A percentile compares a stretch with the other conserved stretches of the same genome.
Evolutionary conservation across 2,329 filamentous ascomycete species (phyloP).

Genomic region (Rosellinia necatrix): DNA sequence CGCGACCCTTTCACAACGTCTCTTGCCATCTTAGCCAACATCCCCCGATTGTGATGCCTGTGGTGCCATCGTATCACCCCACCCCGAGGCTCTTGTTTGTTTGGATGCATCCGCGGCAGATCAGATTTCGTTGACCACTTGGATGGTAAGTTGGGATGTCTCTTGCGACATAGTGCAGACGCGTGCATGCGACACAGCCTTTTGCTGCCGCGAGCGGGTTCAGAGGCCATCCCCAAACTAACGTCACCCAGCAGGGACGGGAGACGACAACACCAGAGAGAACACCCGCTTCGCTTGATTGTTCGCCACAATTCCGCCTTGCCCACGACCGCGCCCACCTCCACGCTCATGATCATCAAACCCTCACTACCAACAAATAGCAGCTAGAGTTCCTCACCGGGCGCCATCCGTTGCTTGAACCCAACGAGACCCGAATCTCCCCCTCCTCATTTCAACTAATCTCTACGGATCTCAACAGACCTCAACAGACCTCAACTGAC

Average conservation of each 20-base stretch:
- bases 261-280: neutral
- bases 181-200: constrained; percentile 21
- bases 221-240: constrained; percentile 26
- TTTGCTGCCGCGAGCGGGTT: constrained; percentile 1
- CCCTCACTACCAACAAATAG: neutral
- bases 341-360: neutral
- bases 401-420: constrained; percentile 2
- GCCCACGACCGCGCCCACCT: neutral
- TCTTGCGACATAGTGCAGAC: constrained; percentile 7
- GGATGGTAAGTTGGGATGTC: no score
- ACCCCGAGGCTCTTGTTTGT: neutral
- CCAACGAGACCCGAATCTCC: neutral
- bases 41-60: constrained; percentile 8
- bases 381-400: neutral
- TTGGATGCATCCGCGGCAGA: neutral
- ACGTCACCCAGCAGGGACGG: constrained; percentile 29
- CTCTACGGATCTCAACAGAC: no score
- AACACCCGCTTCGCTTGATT: constrained; percentile 13
- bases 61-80: constrained; percentile 1
- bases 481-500: no score
- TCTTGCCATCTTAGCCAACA: constrained; percentile 5
- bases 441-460: no score
- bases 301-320: neutral
- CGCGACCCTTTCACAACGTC: constrained; percentile 12
- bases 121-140: neutral